These are phyloP conservation scores for Leucosporidium yakuticum DNA, from an alignment of 768 basidiomycete species.

Conservation along the genomic window DNA sequence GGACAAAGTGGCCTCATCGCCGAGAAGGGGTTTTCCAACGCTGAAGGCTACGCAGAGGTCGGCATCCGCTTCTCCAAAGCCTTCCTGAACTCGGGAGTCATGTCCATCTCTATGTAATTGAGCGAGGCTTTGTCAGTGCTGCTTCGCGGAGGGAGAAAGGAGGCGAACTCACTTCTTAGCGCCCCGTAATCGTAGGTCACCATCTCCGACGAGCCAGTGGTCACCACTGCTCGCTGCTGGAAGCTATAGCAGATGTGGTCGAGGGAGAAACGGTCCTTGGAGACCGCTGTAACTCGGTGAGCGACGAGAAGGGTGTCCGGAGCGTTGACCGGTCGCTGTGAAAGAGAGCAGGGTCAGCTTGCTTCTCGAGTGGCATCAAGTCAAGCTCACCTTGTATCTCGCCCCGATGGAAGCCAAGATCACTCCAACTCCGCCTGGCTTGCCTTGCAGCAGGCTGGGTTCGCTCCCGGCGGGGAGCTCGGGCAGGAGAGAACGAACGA, in stretches of 20 bases:
- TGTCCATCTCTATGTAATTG: not conserved
- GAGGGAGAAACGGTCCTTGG: not conserved
- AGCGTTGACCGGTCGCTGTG: not conserved
- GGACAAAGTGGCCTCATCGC: no score
- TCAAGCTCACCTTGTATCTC: not conserved
- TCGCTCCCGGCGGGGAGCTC: not conserved
- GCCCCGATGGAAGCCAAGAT: not conserved
- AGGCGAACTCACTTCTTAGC: not conserved
- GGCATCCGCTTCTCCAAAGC: slow-evolving; percentile 2
- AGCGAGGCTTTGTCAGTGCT: not conserved
- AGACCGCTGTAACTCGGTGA: not conserved
- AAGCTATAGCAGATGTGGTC: not conserved
- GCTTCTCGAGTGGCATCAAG: not conserved
- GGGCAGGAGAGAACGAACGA: not conserved
- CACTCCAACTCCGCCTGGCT: slow-evolving; percentile 1
- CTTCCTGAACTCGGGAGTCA: slow-evolving; percentile 4
- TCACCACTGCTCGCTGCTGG: not conserved
- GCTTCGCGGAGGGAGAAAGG: not conserved
- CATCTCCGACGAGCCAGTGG: not conserved
- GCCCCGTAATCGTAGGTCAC: not conserved
- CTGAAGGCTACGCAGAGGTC: no score
- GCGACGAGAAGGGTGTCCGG: not conserved
- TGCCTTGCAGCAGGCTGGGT: not conserved
- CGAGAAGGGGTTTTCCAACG: no score
- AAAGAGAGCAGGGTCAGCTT: not conserved